Base-by-base conservation (phyloP, 768 basidiomycete genomes). In the Trametes meyenii region DNA sequence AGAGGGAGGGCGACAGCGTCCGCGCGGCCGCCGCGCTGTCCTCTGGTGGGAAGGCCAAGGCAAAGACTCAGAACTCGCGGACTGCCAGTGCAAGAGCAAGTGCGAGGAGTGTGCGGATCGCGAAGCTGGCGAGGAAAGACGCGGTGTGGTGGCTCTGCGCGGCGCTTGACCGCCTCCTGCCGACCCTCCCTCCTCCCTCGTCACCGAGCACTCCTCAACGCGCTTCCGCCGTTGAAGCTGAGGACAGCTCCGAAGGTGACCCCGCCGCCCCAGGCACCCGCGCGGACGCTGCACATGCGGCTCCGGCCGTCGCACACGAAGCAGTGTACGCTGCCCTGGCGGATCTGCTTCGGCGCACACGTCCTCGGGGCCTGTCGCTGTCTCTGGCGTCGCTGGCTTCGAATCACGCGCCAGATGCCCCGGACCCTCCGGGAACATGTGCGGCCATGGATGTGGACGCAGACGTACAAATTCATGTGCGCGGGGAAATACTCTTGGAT, bases 61-160 rank as follows among this genome's bases (percentile, higher is more conserved):
- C 14, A 24, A 8, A 40, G 26, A 14, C 14, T 6, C 5, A 29
- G 48, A 39, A 17, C 45, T 42, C 13, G 38, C 8, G 21, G 52
- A 14, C 29, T 24, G 58, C 6, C 4, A 50, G 33, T 12, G 4
- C 23, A 11, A 48, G 33, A 17, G 4, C 23, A 11, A 48, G 21
- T 23, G 57, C 13, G n/a, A 14, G 11, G 55, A 33, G 59, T 55
- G 65, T 64, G 45, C 75, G 81, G 55, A 70, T 80, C 58, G 69
- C 66, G 62, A 73, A 71, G 44, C 75, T 84, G 33, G 79, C 76
- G 21, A 73, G 71, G 45, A 83, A 83, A 62, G 84, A 85, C 62
- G 64, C 81, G 24, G 50, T 81, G 12, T 85, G 83, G 83, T 85
- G 82, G 71, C 72, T 84, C 33, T 84, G 82, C 66, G 74, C 73